These are phyloP conservation scores for Closterium sp. DNA, from an alignment of 139 green algal genomes.

Conservation along the genomic window DNA sequence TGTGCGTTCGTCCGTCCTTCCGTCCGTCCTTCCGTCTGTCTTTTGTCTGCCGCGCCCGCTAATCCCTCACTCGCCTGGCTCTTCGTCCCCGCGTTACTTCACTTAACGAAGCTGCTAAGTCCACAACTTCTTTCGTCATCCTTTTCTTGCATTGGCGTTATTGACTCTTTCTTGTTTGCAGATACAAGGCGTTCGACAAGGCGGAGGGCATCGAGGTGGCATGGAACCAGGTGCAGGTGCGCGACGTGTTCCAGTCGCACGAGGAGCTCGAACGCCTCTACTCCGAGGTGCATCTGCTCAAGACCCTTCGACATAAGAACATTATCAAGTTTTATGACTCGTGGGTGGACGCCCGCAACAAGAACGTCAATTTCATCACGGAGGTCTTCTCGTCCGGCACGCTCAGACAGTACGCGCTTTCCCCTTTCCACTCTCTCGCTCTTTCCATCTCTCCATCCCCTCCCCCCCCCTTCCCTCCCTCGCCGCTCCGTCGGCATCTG, in stretches of 20 bases:
- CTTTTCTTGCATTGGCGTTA: neutral
- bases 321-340: constrained; percentile 98
- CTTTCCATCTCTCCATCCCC: neutral
- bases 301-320: constrained; percentile 96
- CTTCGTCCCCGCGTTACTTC: neutral
- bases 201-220: constrained; percentile 91
- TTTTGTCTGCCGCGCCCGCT: neutral
- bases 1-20: neutral
- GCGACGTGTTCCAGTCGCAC: constrained; percentile 63
- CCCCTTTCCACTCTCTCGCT: neutral
- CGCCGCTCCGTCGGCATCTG: too few relatives aligned
- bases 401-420: constrained; percentile 76
- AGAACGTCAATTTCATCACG: constrained; percentile 98
- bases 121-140: neutral
- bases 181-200: constrained; percentile 94
- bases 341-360: constrained; percentile 85
- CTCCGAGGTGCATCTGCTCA: constrained; percentile 94
- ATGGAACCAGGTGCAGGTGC: constrained; percentile 93
- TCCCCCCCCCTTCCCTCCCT: too few relatives aligned
- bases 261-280: constrained; percentile 88
- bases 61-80: neutral
- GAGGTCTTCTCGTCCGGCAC: constrained; percentile 97
- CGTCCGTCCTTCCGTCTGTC: neutral
- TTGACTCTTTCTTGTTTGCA: neutral
- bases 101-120: neutral